Evolutionary conservation across 192 early-diverging fungal species (phyloP).

Genomic region (Chytriomyces sp.): DNA sequence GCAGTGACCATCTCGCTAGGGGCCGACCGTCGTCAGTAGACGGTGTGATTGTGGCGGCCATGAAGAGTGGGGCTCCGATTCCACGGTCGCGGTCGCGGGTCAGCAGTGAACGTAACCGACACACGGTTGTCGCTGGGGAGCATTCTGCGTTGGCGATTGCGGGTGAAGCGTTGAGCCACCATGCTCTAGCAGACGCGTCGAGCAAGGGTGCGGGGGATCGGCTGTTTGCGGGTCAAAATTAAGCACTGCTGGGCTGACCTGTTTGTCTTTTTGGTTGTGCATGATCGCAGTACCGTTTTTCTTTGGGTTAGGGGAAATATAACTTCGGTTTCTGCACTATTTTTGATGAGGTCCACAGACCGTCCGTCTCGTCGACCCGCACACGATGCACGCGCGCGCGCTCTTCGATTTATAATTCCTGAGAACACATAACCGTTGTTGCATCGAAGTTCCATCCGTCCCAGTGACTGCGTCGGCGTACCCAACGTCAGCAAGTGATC

Average conservation of each 20-base stretch:
- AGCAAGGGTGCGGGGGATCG: neutral
- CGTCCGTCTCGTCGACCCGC: neutral
- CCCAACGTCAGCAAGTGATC: neutral
- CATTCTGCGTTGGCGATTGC: constrained; percentile 8
- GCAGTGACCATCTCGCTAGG: neutral
- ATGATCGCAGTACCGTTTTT: too few species aligned
- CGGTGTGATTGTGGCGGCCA: neutral
- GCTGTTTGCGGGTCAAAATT: neutral
- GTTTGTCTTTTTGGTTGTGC: neutral
- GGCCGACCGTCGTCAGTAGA: too few species aligned
- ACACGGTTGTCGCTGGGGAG: constrained; percentile 21
- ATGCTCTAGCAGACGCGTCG: neutral
- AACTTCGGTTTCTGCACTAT: neutral
- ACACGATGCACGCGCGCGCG: neutral
- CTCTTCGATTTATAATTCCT: too few species aligned
- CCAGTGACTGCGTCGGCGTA: neutral
- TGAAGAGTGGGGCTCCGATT: neutral
- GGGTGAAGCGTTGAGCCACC: constrained; percentile 9
- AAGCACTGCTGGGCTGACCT: too few species aligned
- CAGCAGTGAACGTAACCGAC: neutral
- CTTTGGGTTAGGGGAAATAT: neutral
- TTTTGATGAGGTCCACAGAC: neutral
- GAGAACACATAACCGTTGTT: neutral
- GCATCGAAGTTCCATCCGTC: neutral
- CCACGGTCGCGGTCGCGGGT: constrained; percentile 2